These are phyloP conservation scores for Aegilops tauschii DNA, from an alignment of 176 grass and related monocot species.

Conservation along the genomic window DNA sequence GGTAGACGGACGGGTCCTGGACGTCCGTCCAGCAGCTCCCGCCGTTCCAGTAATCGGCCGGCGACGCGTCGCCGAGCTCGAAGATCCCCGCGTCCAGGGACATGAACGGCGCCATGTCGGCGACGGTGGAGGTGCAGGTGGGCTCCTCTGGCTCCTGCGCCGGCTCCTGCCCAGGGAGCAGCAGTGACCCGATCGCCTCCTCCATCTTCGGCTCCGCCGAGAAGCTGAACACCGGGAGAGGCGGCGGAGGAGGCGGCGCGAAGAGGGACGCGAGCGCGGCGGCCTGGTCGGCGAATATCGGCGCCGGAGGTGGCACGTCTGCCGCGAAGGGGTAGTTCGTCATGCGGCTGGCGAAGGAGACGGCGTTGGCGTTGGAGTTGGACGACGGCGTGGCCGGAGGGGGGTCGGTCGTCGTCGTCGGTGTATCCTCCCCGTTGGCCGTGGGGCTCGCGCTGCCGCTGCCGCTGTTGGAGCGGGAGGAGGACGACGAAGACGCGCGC, in stretches of 20 bases:
- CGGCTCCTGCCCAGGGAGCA: background rate
- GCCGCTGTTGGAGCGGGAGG: constrained; percentile 25
- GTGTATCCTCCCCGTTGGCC: background rate
- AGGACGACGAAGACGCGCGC: constrained; percentile 26
- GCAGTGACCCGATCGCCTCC: background rate
- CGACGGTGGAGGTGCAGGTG: background rate
- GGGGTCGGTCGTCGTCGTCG: background rate
- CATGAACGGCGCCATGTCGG: constrained; percentile 39
- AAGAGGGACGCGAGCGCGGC: constrained; percentile 52
- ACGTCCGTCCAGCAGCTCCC: constrained; percentile 55
- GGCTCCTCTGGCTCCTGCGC: background rate
- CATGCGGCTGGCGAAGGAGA: background rate
- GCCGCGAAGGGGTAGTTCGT: constrained; percentile 26
- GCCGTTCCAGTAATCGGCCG: constrained; percentile 38
- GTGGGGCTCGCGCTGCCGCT: constrained; percentile 35
- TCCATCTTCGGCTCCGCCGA: constrained; percentile 15
- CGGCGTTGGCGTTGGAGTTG: background rate
- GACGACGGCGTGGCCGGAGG: constrained; percentile 19
- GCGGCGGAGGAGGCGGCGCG: constrained; percentile 29
- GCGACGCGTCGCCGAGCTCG: constrained; percentile 41
- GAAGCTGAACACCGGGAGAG: constrained; percentile 43
- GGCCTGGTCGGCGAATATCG: constrained; percentile 56
- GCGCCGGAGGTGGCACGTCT: constrained; percentile 42
- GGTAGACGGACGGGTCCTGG: constrained; percentile 40
- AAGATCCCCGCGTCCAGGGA: constrained; percentile 46